phyloP scores from a whole-genome alignment of 2,329 filamentous ascomycete genomes.

The Lachnellula willkommii region DNA sequence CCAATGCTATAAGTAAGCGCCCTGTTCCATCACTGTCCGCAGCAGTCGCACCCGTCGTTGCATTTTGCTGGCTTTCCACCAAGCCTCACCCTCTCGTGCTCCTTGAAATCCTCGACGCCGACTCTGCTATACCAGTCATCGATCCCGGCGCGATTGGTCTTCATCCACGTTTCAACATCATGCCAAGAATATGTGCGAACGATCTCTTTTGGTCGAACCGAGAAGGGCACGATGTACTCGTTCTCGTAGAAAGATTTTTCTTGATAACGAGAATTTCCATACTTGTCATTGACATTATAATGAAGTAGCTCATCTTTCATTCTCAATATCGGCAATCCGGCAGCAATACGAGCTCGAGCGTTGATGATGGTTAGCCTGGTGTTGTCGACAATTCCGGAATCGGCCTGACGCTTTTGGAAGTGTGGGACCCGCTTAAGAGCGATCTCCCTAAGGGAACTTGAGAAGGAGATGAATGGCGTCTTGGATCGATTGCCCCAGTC shows the following conservation, averaged over 20 bases:
- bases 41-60: conserved; percentile 4
- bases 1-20: not conserved
- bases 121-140: not conserved
- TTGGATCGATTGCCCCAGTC: not conserved
- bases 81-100: conserved; percentile 6
- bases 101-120: not conserved
- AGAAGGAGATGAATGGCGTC: not conserved
- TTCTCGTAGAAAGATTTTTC: not conserved
- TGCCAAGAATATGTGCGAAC: not conserved
- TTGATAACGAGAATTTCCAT: not conserved
- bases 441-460: not conserved
- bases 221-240: not conserved
- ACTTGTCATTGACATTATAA: not conserved
- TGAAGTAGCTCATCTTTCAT: not conserved
- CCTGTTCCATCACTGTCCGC: not conserved
- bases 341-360: not conserved
- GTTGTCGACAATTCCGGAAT: not conserved
- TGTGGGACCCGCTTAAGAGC: not conserved
- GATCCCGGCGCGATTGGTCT: not conserved
- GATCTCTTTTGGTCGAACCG: not conserved
- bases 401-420: not conserved
- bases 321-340: not conserved
- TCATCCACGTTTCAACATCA: not conserved
- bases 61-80: not conserved
- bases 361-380: not conserved